Base-by-base conservation (phyloP, 2,329 filamentous ascomycete species). In the Xylaria hypoxylon region DNA sequence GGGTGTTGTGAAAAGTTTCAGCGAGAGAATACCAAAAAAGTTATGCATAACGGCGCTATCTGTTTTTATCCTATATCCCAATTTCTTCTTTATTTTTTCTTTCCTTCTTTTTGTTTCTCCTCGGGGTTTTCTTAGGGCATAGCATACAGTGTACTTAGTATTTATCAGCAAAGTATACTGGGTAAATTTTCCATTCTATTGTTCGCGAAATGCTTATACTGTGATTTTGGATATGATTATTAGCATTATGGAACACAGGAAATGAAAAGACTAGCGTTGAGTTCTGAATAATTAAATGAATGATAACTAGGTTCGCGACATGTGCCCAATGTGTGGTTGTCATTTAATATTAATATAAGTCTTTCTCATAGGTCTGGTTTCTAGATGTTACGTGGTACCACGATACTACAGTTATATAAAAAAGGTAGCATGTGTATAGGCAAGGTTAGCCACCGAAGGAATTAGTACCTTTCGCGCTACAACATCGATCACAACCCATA, bases 1-100 rank as follows among this genome's bases (percentile, higher is more conserved):
- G 8, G 40, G 40, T 17, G 40, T 28, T 33, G 6, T 44, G 40
- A 59, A 68, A 65, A 48, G 22, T 47, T 53, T 50, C 48, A 52
- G 62, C 52, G 47, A 57, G 26, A 56, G 24, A 53, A 51, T 48
- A 62, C 38, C 33, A 33, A 26, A 35, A 45, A 60, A 6, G 33
- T 53, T 31, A 24, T 66, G 31, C 24, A 58, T 58, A 19, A 28
- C 24, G 48, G 42, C 42, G 55, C 19, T 55, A 47, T 64, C 22
- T 31, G 48, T 44, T 38, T 61, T 22, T 40, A 13, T 51, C n/a
- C 4, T 33, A 26, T 33, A 15, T n/a, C 5, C 5, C 13, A 11
- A 11, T 38, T n/a, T 8, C 2, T 47, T 24, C 13, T 31, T 8
- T 5, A 13, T 24, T 51, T 11, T 60, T n/a, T 8, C 24, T 15